Conservation (phyloP, 2,329 filamentous ascomycete genomes). For the Scedosporium apiospermum region DNA sequence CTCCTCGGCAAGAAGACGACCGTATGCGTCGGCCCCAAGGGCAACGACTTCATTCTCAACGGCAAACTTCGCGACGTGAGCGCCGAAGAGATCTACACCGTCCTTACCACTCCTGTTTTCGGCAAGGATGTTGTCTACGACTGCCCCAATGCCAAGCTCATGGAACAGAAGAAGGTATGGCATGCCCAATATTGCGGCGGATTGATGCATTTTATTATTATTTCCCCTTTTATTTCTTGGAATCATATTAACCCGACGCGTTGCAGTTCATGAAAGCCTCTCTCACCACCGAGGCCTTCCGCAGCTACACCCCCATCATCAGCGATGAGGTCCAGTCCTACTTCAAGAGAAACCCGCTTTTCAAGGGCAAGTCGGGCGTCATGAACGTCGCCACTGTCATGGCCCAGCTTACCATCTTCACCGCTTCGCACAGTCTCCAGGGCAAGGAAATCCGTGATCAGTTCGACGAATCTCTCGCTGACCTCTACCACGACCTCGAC, state of each 20-base stretch:
- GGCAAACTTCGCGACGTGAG: conserved; percentile 84
- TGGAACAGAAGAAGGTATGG: conserved; percentile 88
- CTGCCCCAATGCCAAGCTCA: conserved; percentile 82
- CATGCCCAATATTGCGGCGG: neutral
- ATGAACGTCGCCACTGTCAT: conserved; percentile 67
- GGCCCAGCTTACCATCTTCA: conserved; percentile 84
- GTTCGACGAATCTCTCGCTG: conserved; percentile 72
- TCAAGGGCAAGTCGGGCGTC: conserved; percentile 59
- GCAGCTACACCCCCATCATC: conserved; percentile 69
- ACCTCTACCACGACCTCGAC: conserved; percentile 80
- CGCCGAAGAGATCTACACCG: conserved; percentile 82
- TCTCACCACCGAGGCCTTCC: conserved; percentile 65
- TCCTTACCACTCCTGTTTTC: conserved; percentile 64
- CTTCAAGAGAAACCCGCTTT: conserved; percentile 55
- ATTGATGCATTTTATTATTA: neutral
- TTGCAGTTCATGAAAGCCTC: conserved; percentile 69
- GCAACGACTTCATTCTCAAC: conserved; percentile 88
- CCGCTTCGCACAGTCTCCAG: conserved; percentile 76
- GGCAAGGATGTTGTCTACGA: conserved; percentile 84
- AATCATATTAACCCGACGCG: neutral
- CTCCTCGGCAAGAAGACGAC: conserved; percentile 85
- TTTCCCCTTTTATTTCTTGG: neutral
- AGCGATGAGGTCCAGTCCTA: conserved; percentile 64
- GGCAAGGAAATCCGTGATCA: conserved; percentile 71
- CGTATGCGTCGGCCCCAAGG: conserved; percentile 69